A percentile compares a stretch with the other conserved stretches of the same genome.
Evolutionary conservation across 2,329 filamentous ascomycete species (phyloP).

Genomic region (Myotisia sp.): DNA sequence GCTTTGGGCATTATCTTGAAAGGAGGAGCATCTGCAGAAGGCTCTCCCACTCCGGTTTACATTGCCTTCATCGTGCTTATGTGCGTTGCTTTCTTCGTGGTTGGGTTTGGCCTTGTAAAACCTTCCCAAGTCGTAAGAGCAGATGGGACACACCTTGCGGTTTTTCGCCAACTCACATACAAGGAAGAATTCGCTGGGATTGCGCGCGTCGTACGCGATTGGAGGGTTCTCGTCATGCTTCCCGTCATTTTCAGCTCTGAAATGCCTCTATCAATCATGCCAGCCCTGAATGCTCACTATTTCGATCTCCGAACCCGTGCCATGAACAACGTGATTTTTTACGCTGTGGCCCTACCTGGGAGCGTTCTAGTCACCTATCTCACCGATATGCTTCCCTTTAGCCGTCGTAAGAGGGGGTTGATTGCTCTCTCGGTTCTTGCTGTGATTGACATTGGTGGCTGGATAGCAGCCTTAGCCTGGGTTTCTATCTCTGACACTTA

Average conservation of each 20-base stretch:
- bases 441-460: conserved; percentile 57
- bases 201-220: conserved; percentile 48
- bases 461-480: conserved; percentile 22
- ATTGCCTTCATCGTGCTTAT: conserved; percentile 61
- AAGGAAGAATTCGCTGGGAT: conserved; percentile 56
- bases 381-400: conserved; percentile 38
- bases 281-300: conserved; percentile 43
- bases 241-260: conserved; percentile 60
- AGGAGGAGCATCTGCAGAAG: conserved; percentile 2
- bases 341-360: too few species aligned
- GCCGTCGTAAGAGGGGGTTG: conserved; percentile 47
- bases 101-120: conserved; percentile 51
- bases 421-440: conserved; percentile 49
- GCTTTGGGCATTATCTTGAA: background rate
- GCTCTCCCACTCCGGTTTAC: conserved; percentile 49
- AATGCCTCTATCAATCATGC: conserved; percentile 57
- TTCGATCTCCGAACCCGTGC: conserved; percentile 52
- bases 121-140: conserved; percentile 52
- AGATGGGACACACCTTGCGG: conserved; percentile 56
- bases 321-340: conserved; percentile 54
- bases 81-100: conserved; percentile 42
- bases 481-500: background rate
- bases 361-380: too few species aligned
- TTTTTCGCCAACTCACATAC: conserved; percentile 70
- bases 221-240: conserved; percentile 51